Evolutionary conservation across 331 rosid species (phyloP).

Genomic region (Saraca asoca): DNA sequence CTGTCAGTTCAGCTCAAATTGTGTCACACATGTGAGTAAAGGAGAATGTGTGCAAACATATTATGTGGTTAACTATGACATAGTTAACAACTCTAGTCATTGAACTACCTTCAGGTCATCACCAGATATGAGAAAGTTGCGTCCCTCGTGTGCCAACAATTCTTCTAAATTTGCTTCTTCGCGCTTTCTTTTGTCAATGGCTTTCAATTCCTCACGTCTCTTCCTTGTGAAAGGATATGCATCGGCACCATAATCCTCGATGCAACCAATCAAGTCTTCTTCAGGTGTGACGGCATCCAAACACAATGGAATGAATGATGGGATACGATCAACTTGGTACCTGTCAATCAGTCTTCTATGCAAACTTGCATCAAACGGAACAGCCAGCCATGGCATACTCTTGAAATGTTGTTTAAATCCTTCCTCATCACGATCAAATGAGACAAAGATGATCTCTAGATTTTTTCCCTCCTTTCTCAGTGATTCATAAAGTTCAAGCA

Average conservation of each 20-base stretch:
- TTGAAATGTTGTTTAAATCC: conserved; percentile 65
- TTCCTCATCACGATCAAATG: conserved; percentile 67
- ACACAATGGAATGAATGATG: conserved; percentile 65
- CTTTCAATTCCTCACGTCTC: conserved; percentile 65
- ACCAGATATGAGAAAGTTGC: conserved; percentile 53
- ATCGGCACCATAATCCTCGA: conserved; percentile 84
- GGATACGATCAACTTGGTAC: conserved; percentile 64
- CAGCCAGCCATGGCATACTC: conserved; percentile 86
- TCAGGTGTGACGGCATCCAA: conserved; percentile 49
- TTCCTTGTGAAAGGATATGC: conserved; percentile 87
- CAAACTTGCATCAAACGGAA: conserved; percentile 63
- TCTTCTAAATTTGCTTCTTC: conserved; percentile 64
- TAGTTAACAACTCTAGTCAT: neutral
- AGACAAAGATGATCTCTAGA: conserved; percentile 74
- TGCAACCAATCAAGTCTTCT: conserved; percentile 64
- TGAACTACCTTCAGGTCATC: conserved; percentile 64
- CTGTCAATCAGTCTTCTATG: conserved; percentile 57
- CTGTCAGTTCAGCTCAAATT: too few relatives aligned
- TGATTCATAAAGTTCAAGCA: conserved; percentile 59
- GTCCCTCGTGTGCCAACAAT: conserved; percentile 60
- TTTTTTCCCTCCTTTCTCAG: conserved; percentile 49
- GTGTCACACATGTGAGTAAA: too few relatives aligned
- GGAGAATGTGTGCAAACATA: too few relatives aligned
- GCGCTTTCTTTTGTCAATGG: conserved; percentile 60
- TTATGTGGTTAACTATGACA: neutral